A percentile compares a stretch with the other conserved stretches of the same genome.
These are phyloP conservation scores for Gracilaria gracilis DNA, from an alignment of 23 red algal genomes.

Conservation along the genomic window DNA sequence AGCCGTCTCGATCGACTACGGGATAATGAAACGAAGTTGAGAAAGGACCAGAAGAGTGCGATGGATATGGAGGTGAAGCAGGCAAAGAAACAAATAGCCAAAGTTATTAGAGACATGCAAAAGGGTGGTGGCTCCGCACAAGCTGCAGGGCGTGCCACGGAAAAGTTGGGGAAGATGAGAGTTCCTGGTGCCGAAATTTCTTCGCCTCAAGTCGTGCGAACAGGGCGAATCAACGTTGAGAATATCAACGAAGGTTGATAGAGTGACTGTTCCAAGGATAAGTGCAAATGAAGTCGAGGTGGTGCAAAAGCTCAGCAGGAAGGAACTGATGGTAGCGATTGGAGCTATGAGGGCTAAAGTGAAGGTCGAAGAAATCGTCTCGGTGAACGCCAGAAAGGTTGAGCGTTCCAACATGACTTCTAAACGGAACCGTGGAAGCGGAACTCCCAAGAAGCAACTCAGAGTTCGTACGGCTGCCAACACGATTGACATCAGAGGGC, in stretches of 20 bases:
- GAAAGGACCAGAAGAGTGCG: slow-evolving; percentile 48
- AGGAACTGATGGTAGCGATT: slow-evolving; percentile 74
- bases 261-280: slow-evolving; percentile 51
- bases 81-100: slow-evolving; percentile 73
- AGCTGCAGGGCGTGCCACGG: slow-evolving; percentile 57
- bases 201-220: not conserved
- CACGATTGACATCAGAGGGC: slow-evolving; percentile 89
- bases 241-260: slow-evolving; percentile 70
- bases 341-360: slow-evolving; percentile 76
- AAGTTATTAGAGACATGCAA: slow-evolving; percentile 80
- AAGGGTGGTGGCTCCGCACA: slow-evolving; percentile 63
- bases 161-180: slow-evolving; percentile 50
- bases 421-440: not conserved
- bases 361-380: slow-evolving; percentile 42
- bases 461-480: slow-evolving; percentile 65
- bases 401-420: not conserved
- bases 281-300: slow-evolving; percentile 49
- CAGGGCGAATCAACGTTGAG: slow-evolving; percentile 19
- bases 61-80: slow-evolving; percentile 66
- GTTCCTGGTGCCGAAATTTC: slow-evolving; percentile 20
- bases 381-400: slow-evolving; percentile 13
- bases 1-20: slow-evolving; percentile 37
- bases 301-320: slow-evolving; percentile 61
- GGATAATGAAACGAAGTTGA: slow-evolving; percentile 56
- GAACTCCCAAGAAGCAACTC: slow-evolving; percentile 12